phyloP scores from a whole-genome alignment of 495 filamentous ascomycete genomes.

The Penicillium coffeae region DNA sequence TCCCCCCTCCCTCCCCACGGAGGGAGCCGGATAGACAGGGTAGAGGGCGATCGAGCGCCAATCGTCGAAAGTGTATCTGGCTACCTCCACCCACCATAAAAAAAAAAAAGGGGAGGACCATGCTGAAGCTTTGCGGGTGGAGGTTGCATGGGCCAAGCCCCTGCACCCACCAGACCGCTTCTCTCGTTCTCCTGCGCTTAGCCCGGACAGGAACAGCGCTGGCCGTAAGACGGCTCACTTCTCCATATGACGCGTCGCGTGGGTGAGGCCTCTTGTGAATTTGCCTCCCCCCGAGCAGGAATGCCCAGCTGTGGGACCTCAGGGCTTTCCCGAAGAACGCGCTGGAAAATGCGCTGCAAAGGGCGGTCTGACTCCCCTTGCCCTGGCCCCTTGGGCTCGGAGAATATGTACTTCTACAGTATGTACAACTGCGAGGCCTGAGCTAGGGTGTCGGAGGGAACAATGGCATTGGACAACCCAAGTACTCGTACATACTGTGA shows the following conservation, averaged over 20 bases:
- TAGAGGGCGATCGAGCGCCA: slow-evolving; percentile 10
- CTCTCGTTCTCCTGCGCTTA: slow-evolving; percentile 4
- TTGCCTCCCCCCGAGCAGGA: background rate
- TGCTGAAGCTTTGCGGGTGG: slow-evolving; percentile 17
- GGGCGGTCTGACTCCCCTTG: slow-evolving; percentile 12
- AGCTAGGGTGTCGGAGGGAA: too few species aligned
- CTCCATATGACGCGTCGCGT: slow-evolving; percentile 16
- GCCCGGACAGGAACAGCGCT: slow-evolving; percentile 6
- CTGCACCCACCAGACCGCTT: slow-evolving; percentile 17
- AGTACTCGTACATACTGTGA: too few species aligned
- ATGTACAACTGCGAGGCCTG: too few species aligned
- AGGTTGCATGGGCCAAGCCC: slow-evolving; percentile 1
- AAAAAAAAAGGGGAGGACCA: slow-evolving; percentile 10
- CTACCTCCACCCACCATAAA: background rate
- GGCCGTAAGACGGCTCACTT: slow-evolving; percentile 10
- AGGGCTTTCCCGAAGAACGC: slow-evolving; percentile 21
- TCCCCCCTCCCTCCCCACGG: too few species aligned
- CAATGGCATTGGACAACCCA: too few species aligned
- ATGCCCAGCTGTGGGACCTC: background rate
- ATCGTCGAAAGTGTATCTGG: slow-evolving; percentile 13
- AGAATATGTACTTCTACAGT: slow-evolving; percentile 12
- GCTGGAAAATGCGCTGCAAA: slow-evolving; percentile 18
- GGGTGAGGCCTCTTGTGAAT: background rate
- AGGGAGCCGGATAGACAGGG: slow-evolving; percentile 23
- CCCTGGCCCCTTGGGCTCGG: slow-evolving; percentile 1